Evolutionary conservation across 1,284 basidiomycete genomes (phyloP), one percentile per base, ranked within the genome.

Genomic region (Irpex sp.): DNA sequence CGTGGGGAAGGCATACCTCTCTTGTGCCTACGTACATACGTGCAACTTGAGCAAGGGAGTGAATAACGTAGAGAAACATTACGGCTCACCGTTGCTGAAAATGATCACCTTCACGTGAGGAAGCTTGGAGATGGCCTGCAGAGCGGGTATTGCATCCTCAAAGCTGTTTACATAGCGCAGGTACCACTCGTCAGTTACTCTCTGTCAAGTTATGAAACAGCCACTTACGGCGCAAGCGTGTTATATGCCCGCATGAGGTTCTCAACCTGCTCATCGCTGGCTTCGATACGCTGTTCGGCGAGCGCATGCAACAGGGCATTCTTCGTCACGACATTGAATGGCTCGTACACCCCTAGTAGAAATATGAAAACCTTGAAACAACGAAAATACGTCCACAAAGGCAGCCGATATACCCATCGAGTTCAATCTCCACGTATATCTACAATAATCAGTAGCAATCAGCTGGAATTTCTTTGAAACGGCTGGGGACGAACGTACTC

Each of bases 361-460:
- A 16, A 16, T 18, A 9, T 23, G 19, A 21, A 3, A 18, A 18
- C 10, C 21, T 51, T 23, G 1, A 56, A 2, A 37, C 5, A 14
- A 12, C 16, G n/a, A 45, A 5, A 7, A 14, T n/a, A 2, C 39
- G 16, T 45, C 39, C 12, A 14, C 14, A 45, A 45, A 2, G 5
- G 39, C 12, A 37, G 23, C 14, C 35, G 2, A 62, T 63, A 45
- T 61, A 73, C 73, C 68, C 71, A 74, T 75, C 4, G 72, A 72
- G 57, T 72, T 73, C 28, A 74, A 56, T 19, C 74, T 61, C 70
- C 70, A 75, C 6, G 73, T 74, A 61, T 74, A 74, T 57, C 73
- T 75, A 55, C 18, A 51, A 21, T 19, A 5, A 51, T 18, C 48
- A 51, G 4, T 33, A 33, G 28, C 28, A 33, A 36, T 35, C n/a